Base-by-base conservation (phyloP, 2,329 filamentous ascomycete genomes). In the Pestalotiopsis sp. region DNA sequence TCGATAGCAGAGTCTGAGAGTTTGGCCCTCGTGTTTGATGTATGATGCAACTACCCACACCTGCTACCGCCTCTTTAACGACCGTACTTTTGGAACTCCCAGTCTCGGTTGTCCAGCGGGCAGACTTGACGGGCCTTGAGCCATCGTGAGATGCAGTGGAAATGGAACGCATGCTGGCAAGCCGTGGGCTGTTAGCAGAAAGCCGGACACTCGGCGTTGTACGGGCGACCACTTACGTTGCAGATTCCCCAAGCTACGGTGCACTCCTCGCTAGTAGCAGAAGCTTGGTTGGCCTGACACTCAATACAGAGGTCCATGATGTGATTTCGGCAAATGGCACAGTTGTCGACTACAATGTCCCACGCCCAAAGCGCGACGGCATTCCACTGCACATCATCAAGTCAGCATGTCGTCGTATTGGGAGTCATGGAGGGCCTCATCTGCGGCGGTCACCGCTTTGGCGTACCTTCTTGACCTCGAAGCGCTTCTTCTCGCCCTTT, bases 271-370 rank as follows among this genome's bases (percentile, higher is more conserved):
- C 93, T 98, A 0, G 96, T 98, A 58, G 95, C 95, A 17, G 95
- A 98, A 49, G 95, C 95, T 83, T 99, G 96, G 81, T 99, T 99
- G 68, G 96, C 96, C 84, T 99, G 96, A 80, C 96, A 99, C 80
- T 99, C 96, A 76, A 99, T 99, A 81, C 96, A 99, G 36, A 99
- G 87, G 81, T 99, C 96, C 96, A 99, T 99, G 82, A 99, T 99
- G 81, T 99, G 96, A 81, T 99, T 99, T 79, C 96, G 90, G 86
- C 96, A 99, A 79, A 99, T 99, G 76, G 96, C 96, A 80, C 96
- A 99, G 87, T 99, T 99, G 83, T 99, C 96, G 70, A 99, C 96
- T 39, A 98, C 95, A 69, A 99, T 99, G 80, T 99, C 96, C 96
- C 96, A 99, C 0, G 96, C 96, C 96, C 96, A 99, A 2, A 99